These are phyloP conservation scores for Russula earlei DNA, from an alignment of 768 basidiomycete species.

Conservation along the genomic window DNA sequence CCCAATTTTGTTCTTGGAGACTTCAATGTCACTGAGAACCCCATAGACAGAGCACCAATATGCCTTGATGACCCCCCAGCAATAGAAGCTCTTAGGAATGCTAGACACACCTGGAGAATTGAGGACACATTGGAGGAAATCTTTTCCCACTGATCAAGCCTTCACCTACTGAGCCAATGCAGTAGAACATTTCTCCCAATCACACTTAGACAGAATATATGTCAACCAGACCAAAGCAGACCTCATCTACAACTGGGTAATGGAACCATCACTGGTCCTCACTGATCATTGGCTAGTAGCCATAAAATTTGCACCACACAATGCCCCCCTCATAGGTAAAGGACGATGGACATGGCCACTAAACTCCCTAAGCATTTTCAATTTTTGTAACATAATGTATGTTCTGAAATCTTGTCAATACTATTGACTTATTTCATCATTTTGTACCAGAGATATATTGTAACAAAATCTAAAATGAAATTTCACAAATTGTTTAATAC, in stretches of 20 bases:
- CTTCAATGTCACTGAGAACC: neutral
- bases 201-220: constrained; percentile 12
- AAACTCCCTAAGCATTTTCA: neutral
- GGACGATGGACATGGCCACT: constrained; percentile 1
- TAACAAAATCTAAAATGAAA: too few relatives aligned
- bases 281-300: neutral
- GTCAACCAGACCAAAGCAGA: neutral
- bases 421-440: too few relatives aligned
- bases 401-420: too few relatives aligned
- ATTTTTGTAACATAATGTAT: too few relatives aligned
- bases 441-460: too few relatives aligned
- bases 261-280: neutral
- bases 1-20: neutral
- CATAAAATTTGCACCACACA: neutral
- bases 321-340: neutral
- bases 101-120: neutral
- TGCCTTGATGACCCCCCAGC: neutral
- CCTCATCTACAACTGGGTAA: neutral
- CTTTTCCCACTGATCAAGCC: too few relatives aligned
- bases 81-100: neutral
- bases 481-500: too few relatives aligned
- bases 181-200: too few relatives aligned
- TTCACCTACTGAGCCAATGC: too few relatives aligned
- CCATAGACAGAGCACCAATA: neutral
- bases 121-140: neutral